Evolutionary conservation across 78 protist genomes (phyloP), one percentile per base, ranked within the genome.

Genomic region (Cavenderia fasciculata): DNA sequence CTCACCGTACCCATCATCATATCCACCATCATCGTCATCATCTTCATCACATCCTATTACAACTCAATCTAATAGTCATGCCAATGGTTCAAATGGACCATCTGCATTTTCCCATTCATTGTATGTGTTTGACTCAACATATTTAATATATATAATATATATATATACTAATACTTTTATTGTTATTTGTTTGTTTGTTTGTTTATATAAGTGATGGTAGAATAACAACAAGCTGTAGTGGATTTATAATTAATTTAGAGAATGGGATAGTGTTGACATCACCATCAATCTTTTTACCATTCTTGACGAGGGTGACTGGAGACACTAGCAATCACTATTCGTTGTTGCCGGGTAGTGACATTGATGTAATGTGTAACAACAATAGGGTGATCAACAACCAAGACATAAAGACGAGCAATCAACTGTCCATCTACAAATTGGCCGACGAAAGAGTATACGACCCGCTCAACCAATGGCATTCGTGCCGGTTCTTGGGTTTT

Each of bases 181-280:
- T 23, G 14, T 59, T 23, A 59, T 59, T 59, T 23, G 5, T 66
- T 23, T 66, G 12, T 47, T 47, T 47, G 10, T 16, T 47, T 47
- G 12, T 4, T 2, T 12, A 21, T 19, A 19, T 4, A 34, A 77
- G 90, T 27, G 73, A 82, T 65, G 90, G 90, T n/a, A 65, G 57
- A 52, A 68, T 40, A 18, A 56, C 73, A 56, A 68, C 68, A 19
- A 82, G 90, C 68, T 82, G 90, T 43, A 82, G 90, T 56, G 90
- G 90, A 27, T 82, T 82, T 41, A 82, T 82, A 2, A 44, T 82
- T 31, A 74, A 82, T 82, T 29, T 23, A 56, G 77, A 66, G n/a
- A 68, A 56, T 36, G 90, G 90, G 29, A 41, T 68, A 19, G 68
- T 82, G 21, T 52, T 82, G 19, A 68, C 78, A 65, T 82, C 90